phyloP scores from a whole-genome alignment of 2,329 filamentous ascomycete species.

The Talaromyces sp. region DNA sequence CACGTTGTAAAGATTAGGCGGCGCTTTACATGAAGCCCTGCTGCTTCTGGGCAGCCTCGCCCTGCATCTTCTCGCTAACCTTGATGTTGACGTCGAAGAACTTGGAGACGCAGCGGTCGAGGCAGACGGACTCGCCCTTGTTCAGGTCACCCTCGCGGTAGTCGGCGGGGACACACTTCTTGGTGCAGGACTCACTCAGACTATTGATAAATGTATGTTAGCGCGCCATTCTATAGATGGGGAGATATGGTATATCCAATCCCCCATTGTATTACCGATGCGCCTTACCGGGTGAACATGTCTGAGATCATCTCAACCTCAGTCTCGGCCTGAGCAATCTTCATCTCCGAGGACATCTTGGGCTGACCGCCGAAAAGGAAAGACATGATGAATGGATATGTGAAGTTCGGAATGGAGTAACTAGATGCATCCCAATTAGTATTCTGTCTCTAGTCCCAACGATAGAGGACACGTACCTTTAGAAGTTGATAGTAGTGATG shows the following conservation, averaged over 20 bases:
- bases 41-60: slow-evolving; percentile 72
- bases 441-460: background rate
- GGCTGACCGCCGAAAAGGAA: slow-evolving; percentile 73
- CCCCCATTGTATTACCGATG: background rate
- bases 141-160: slow-evolving; percentile 97
- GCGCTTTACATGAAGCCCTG: slow-evolving; percentile 53
- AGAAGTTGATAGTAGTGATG: slow-evolving; percentile 9
- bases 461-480: background rate
- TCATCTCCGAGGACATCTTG: slow-evolving; percentile 92
- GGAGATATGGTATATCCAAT: background rate
- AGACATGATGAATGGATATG: slow-evolving; percentile 59
- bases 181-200: slow-evolving; percentile 83
- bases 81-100: slow-evolving; percentile 99
- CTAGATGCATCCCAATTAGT: background rate
- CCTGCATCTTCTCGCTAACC: slow-evolving; percentile 94
- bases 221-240: background rate
- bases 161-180: slow-evolving; percentile 88
- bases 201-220: slow-evolving; percentile 49
- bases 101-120: slow-evolving; percentile 95
- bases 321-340: slow-evolving; percentile 93
- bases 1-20: background rate
- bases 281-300: slow-evolving; percentile 89
- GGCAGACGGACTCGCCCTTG: slow-evolving; percentile 98
- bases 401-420: slow-evolving; percentile 13
- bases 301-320: slow-evolving; percentile 98